These are phyloP conservation scores for Uronychia binucleata DNA, from an alignment of 73 alveolate species.

Conservation along the genomic window DNA sequence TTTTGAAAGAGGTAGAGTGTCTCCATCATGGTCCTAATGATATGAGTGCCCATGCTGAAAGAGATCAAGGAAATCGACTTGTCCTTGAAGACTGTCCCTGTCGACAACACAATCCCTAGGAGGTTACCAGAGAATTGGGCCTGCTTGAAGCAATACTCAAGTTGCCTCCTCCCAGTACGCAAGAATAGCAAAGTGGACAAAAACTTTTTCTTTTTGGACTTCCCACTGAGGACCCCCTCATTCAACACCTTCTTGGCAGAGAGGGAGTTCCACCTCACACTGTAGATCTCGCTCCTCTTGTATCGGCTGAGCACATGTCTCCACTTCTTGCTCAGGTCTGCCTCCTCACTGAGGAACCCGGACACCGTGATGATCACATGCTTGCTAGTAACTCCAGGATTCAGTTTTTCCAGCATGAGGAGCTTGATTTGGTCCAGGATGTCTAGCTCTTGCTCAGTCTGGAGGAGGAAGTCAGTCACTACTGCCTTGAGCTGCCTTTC, in stretches of 20 bases:
- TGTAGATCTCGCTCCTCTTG: not conserved
- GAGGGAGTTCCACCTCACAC: not conserved
- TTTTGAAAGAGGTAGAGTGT: not conserved
- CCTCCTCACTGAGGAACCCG: conserved; percentile 2
- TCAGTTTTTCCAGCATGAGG: not conserved
- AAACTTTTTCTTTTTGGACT: not conserved
- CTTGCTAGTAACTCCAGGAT: not conserved
- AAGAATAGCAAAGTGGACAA: not conserved
- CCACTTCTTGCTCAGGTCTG: conserved; percentile 9
- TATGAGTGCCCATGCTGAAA: conserved; percentile 11
- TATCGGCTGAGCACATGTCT: not conserved
- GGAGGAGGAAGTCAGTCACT: not conserved
- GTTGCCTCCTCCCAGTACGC: not conserved
- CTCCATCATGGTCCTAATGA: not conserved
- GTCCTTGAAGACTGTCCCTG: conserved; percentile 4
- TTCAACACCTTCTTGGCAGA: not conserved
- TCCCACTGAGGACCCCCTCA: not conserved
- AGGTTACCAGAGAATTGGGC: not conserved
- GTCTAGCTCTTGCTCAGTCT: not conserved
- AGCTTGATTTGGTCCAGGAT: not conserved
- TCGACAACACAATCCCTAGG: not conserved
- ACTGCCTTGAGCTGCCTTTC: not conserved
- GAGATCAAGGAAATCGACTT: not conserved
- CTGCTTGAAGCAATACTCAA: not conserved
- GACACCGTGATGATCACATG: conserved; percentile 10